A percentile compares a stretch with the other conserved stretches of the same genome.
phyloP scores from a whole-genome alignment of 1,284 basidiomycete species.

The Cystobasidium sp. region DNA sequence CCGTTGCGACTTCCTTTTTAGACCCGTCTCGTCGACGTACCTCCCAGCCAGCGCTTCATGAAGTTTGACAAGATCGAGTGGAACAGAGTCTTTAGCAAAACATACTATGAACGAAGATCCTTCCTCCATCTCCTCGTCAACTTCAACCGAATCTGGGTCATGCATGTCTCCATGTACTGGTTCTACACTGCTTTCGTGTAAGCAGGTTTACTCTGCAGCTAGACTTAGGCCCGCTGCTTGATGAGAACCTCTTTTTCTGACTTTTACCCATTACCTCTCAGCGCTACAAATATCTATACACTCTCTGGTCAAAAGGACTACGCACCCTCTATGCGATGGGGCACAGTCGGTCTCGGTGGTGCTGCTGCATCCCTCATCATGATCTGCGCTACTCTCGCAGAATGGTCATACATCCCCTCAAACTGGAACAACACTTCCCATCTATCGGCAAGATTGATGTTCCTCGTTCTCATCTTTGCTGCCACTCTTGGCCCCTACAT shows the following conservation, averaged over 20 bases:
- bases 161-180: conserved; percentile 89
- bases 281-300: conserved; percentile 83
- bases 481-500: conserved; percentile 86
- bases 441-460: conserved; percentile 80
- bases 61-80: conserved; percentile 93
- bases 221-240: too few species aligned
- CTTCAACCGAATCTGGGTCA: conserved; percentile 97
- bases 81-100: conserved; percentile 94
- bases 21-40: conserved; percentile 85
- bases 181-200: conserved; percentile 74
- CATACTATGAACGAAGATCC: conserved; percentile 92
- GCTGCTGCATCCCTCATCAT: conserved; percentile 88
- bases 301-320: conserved; percentile 55
- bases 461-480: conserved; percentile 80
- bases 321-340: conserved; percentile 77
- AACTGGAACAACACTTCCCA: conserved; percentile 98
- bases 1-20: conserved; percentile 55
- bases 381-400: conserved; percentile 86
- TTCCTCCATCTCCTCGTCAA: conserved; percentile 93
- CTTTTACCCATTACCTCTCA: conserved; percentile 56
- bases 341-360: conserved; percentile 84
- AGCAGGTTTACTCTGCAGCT: neutral
- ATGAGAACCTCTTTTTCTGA: neutral
- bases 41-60: conserved; percentile 89
- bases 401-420: conserved; percentile 93